phyloP scores from a whole-genome alignment of 805 yeast genomes.

The Ogataea minuta region DNA sequence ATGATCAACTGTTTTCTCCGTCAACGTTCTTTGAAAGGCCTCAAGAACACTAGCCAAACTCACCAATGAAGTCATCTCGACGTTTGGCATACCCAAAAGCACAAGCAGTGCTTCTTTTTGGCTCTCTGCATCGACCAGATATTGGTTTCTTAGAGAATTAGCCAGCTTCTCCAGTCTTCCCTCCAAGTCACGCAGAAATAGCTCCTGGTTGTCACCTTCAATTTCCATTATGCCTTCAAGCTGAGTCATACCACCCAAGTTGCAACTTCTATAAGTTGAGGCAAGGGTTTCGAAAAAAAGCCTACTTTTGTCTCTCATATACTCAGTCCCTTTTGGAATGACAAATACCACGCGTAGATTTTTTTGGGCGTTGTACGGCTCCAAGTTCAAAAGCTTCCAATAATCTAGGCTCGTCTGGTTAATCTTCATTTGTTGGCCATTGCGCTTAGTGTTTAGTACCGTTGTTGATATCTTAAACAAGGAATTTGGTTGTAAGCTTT shows the following conservation, averaged over 20 bases:
- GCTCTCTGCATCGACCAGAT: constrained; percentile 8
- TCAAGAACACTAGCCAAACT: constrained; percentile 47
- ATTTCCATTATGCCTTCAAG: constrained; percentile 21
- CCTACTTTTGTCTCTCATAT: constrained; percentile 30
- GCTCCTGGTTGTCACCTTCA: constrained; percentile 16
- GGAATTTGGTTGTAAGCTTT: constrained; percentile 18
- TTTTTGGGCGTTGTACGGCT: constrained; percentile 50
- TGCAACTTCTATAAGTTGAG: constrained; percentile 46
- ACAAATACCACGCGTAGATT: constrained; percentile 52
- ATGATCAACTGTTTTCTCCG: constrained; percentile 15
- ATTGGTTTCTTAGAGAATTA: constrained; percentile 12
- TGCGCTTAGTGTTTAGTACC: constrained; percentile 33
- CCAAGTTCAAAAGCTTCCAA: constrained; percentile 59
- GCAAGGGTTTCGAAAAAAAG: constrained; percentile 41
- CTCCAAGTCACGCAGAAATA: constrained; percentile 32
- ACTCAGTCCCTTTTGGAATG: constrained; percentile 26
- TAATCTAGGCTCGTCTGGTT: constrained; percentile 48
- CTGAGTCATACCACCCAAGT: constrained; percentile 41
- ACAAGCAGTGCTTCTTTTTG: constrained; percentile 42
- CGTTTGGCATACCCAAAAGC: constrained; percentile 47
- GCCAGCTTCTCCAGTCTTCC: constrained; percentile 13
- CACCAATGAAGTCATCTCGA: constrained; percentile 43
- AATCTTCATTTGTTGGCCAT: constrained; percentile 41
- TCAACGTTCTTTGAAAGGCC: constrained; percentile 41
- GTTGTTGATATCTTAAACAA: constrained; percentile 39